phyloP scores from a whole-genome alignment of 176 grass and related monocot species.

The Urochloa ruziziensis region DNA sequence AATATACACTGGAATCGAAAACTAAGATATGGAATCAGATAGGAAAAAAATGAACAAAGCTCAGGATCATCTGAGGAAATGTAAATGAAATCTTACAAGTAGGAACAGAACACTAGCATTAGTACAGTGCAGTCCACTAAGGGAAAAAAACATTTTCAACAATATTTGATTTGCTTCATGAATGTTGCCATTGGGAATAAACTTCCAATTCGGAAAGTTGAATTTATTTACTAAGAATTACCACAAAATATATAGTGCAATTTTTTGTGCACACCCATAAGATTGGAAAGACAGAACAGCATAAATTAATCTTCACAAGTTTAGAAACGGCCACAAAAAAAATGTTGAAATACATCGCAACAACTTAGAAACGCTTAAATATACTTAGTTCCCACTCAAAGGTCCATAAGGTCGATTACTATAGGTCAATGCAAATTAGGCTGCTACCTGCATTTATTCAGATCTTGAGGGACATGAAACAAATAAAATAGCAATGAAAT shows the following conservation, averaged over 20 bases:
- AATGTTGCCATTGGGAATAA: not conserved
- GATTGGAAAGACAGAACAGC: too few species aligned
- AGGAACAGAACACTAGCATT: not conserved
- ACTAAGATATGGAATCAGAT: not conserved
- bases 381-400: too few species aligned
- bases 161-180: not conserved
- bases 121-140: constrained; percentile 4
- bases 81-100: not conserved
- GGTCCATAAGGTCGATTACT: not conserved
- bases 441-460: too few species aligned
- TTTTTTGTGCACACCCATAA: too few species aligned
- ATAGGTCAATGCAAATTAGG: not conserved
- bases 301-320: too few species aligned
- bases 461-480: too few species aligned
- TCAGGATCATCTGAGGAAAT: not conserved
- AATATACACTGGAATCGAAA: not conserved
- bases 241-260: too few species aligned
- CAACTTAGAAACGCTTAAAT: too few species aligned
- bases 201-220: not conserved
- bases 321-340: too few species aligned
- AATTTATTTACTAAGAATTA: not conserved
- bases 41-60: not conserved
- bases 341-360: too few species aligned
- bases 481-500: too few species aligned
- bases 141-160: too few species aligned